Percentiles rank a stretch among this genome's conserved stretches.
These are phyloP conservation scores for Cladosporium austrohemisphaericum DNA, from an alignment of 2,329 filamentous ascomycete genomes.

Conservation along the genomic window DNA sequence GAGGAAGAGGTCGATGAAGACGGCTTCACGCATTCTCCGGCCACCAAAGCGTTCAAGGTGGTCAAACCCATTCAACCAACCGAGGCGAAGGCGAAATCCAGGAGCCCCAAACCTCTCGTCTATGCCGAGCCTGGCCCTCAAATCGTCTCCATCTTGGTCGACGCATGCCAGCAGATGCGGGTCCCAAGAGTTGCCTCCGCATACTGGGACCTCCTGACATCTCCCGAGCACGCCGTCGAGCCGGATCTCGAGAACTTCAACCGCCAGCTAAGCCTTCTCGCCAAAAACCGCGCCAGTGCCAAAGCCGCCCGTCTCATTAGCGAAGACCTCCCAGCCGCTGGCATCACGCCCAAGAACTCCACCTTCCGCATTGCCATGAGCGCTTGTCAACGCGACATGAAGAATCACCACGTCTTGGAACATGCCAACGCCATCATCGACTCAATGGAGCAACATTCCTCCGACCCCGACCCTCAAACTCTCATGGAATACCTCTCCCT, in stretches of 20 bases:
- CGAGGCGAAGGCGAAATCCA: constrained; percentile 17
- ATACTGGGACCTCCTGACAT: constrained; percentile 75
- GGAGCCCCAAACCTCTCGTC: constrained; percentile 22
- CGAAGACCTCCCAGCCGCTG: constrained; percentile 26
- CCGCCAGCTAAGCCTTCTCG: constrained; percentile 64
- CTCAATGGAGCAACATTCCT: constrained; percentile 52
- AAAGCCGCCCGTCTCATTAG: constrained; percentile 58
- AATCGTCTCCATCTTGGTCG: constrained; percentile 65
- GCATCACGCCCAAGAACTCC: constrained; percentile 37
- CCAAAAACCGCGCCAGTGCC: constrained; percentile 61
- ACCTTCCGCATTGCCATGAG: constrained; percentile 71
- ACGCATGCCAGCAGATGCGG: constrained; percentile 58
- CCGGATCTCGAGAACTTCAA: constrained; percentile 72
- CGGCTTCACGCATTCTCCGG: constrained; percentile 25
- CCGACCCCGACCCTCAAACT: constrained; percentile 49
- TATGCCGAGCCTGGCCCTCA: constrained; percentile 51
- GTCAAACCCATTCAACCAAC: constrained; percentile 19
- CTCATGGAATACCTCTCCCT: constrained; percentile 57
- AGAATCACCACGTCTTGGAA: constrained; percentile 65
- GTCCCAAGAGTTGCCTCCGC: constrained; percentile 59
- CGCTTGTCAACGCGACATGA: constrained; percentile 70
- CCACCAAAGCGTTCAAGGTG: constrained; percentile 29
- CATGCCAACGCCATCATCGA: constrained; percentile 64
- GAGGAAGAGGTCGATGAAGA: constrained; percentile 20
- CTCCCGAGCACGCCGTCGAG: constrained; percentile 52